Percentiles rank a stretch among this genome's conserved stretches.
Evolutionary conservation across 768 basidiomycete genomes (phyloP).

Genomic region (Cyathus striatus): DNA sequence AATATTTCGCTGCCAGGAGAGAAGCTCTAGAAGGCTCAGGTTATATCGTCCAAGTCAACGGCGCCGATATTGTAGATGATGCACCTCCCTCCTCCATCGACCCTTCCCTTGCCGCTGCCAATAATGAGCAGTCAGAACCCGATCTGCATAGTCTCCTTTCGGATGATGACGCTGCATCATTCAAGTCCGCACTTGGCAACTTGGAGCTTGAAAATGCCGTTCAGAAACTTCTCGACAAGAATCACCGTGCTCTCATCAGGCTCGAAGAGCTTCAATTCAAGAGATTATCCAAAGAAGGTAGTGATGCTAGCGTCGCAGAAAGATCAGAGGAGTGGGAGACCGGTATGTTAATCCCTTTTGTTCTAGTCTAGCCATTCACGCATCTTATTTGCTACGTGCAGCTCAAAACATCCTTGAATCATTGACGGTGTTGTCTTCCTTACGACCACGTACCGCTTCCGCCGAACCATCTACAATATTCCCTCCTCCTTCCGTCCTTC

Average conservation of each 20-base stretch:
- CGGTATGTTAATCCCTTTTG: slow-evolving; percentile 40
- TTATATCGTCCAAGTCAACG: slow-evolving; percentile 18
- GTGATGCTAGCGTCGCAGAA: slow-evolving; percentile 36
- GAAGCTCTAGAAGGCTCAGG: slow-evolving; percentile 20
- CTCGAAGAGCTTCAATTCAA: slow-evolving; percentile 61
- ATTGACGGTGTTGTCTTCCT: slow-evolving; percentile 57
- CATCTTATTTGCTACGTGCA: slow-evolving; percentile 23
- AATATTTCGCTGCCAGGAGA: slow-evolving; percentile 17
- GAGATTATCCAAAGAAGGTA: slow-evolving; percentile 44
- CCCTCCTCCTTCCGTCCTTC: slow-evolving; percentile 62
- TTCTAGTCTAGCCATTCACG: slow-evolving; percentile 7
- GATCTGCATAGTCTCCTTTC: slow-evolving; percentile 53
- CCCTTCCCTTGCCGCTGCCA: too few relatives aligned
- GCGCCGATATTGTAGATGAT: slow-evolving; percentile 13
- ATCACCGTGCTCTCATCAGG: slow-evolving; percentile 55
- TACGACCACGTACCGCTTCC: slow-evolving; percentile 56
- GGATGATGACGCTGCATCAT: slow-evolving; percentile 43
- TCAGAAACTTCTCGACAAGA: slow-evolving; percentile 62
- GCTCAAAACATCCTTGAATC: slow-evolving; percentile 74
- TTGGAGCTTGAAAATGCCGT: slow-evolving; percentile 68
- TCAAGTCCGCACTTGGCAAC: slow-evolving; percentile 57
- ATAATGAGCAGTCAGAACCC: too few relatives aligned
- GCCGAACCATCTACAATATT: slow-evolving; percentile 42
- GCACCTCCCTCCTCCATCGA: slow-evolving; percentile 2
- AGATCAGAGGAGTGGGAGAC: slow-evolving; percentile 82